Base-by-base conservation (phyloP, 805 yeast genomes). In the Wickerhamomyces alni region DNA sequence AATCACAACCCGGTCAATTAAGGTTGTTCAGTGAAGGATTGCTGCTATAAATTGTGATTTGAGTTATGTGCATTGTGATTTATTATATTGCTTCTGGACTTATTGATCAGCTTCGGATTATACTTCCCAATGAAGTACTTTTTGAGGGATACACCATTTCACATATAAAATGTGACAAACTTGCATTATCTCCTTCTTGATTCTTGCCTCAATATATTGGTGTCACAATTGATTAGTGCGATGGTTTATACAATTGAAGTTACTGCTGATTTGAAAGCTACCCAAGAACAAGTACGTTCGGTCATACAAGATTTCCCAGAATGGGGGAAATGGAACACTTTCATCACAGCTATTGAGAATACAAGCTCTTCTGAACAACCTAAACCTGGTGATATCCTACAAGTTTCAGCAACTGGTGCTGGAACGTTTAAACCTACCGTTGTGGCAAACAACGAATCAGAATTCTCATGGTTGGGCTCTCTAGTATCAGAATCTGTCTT, bases 381-480 rank as follows among this genome's bases (percentile, higher is more conserved):
- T 6, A 28, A 29, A 10, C 37, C 36, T 6, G 35, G 35, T 18
- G 12, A 33, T 4, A 11, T 17, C 4, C 3, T 38, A 4, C 17
- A 17, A 13, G 15, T 26, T 16, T 12, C 17, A 2, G 17, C 30
- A 8, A 17, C 27, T 7, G 6, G 17, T 12, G 12, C 34, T 8
- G 25, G 26, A 2, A n/a, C 10, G 6, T 27, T 38, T 17, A 17
- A 13, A 10, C 33, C 33, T 12, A 18, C 18, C 18, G 31, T 38
- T 15, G 19, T 30, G 4, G n/a, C 17, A 3, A 33, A 38, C n/a
- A n/a, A 18, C 10, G 34, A 35, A 5, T 17, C 8, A 8, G 39
- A 40, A 15, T 34, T 40, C 15, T 33, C 43, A 5, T 40, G 43
- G 43, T 25, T 29, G 12, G 43, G 43, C 13, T 8, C 9, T 4